phyloP scores from a whole-genome alignment of 192 early-diverging fungal genomes.

The Kickxella alabastrina region DNA sequence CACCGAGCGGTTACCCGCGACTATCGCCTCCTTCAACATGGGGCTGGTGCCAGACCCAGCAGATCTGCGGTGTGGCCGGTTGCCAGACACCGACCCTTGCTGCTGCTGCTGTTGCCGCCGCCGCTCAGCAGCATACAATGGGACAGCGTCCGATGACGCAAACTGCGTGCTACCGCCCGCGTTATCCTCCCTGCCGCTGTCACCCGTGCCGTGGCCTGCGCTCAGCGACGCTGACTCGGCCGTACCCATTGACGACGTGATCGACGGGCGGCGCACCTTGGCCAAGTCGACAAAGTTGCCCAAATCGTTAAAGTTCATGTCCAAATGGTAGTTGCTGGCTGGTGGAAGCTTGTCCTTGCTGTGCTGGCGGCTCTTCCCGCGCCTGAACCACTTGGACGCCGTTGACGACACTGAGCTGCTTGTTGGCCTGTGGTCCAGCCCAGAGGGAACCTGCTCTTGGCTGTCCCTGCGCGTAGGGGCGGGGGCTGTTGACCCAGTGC shows the following conservation, averaged over 20 bases:
- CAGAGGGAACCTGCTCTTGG: conserved; percentile 9
- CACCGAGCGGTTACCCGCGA: conserved; percentile 35
- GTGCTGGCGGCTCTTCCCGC: conserved; percentile 23
- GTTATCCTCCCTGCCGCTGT: conserved; percentile 26
- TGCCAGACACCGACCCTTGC: too few relatives aligned
- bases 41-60: conserved; percentile 31
- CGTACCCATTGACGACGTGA: conserved; percentile 43
- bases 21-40: conserved; percentile 28
- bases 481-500: conserved; percentile 36
- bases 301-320: conserved; percentile 51
- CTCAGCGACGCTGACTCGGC: conserved; percentile 35
- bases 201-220: conserved; percentile 21
- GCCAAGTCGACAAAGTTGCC: conserved; percentile 47
- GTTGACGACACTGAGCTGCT: conserved; percentile 14
- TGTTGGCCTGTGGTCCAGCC: conserved; percentile 8
- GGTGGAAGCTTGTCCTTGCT: conserved; percentile 15
- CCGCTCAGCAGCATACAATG: conserved; percentile 16
- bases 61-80: conserved; percentile 26
- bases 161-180: conserved; percentile 6
- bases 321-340: conserved; percentile 34
- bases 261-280: conserved; percentile 46
- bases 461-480: conserved; percentile 15
- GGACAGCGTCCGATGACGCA: conserved; percentile 8
- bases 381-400: conserved; percentile 41
- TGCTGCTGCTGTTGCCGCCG: too few relatives aligned